Base-by-base conservation (phyloP, 495 filamentous ascomycete species). In the Podospora sp. region DNA sequence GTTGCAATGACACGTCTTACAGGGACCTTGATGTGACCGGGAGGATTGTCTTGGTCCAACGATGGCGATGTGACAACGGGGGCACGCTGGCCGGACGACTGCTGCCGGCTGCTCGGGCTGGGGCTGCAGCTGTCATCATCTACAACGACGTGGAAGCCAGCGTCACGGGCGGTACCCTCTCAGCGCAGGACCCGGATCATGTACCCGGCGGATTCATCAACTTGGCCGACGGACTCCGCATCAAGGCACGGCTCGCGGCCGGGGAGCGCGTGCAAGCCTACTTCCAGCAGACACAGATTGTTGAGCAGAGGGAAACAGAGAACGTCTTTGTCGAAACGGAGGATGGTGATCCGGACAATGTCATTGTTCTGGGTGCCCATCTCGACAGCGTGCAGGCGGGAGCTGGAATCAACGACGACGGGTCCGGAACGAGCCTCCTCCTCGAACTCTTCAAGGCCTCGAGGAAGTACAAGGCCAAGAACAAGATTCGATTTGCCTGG, bases 351-450 rank as follows among this genome's bases (percentile, higher is more conserved):
- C 63, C 71, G 16, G 60, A 79, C 51, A 79, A 76, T 64, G 71
- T 82, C 7, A 67, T 82, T 24, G 70, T 80, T 46, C 69, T 83
- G 3, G 80, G 81, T 3, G 81, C 78, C 0, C 81, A 83, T 67
- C 65, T 81, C 27, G 81, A 83, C 65, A 77, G 75, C 35, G 81
- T 83, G 7, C 76, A 81, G 56, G 81, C 80, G 0, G 81, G 81
- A 1, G 65, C 81, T 0, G 81, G 81, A 29, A 78, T 76, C 61
- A 70, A 72, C 62, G 71, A 72, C 49, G 68, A 72, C 35, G 71
- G 77, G 49, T 75, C 71, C 16, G 81, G 81, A 0, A 77, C 75
- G 24, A 79, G 73, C 49, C 64, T 78, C 1, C 64, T 83, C 18
- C 76, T 83, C 16, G 81, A 82, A 68, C 63, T 83, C 4, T 73